A percentile compares a stretch with the other conserved stretches of the same genome.
phyloP scores from a whole-genome alignment of 73 alveolate species.

The Breviolum minutum region DNA sequence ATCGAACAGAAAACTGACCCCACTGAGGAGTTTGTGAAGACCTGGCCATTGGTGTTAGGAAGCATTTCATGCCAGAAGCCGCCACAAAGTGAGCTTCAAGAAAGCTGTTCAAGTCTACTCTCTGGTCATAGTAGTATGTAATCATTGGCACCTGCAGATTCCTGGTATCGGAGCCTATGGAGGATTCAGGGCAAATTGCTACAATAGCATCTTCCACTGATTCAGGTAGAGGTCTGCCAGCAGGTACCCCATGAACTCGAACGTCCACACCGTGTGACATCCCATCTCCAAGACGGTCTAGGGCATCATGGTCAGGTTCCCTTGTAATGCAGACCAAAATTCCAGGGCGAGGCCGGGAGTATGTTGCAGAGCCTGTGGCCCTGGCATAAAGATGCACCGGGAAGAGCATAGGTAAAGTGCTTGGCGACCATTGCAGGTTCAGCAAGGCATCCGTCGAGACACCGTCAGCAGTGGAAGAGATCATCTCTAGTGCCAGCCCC shows the following conservation, averaged over 20 bases:
- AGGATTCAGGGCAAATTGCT: constrained; percentile 79
- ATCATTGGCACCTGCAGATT: constrained; percentile 52
- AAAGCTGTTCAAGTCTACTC: constrained; percentile 41
- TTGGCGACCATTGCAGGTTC: constrained; percentile 65
- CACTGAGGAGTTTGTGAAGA: constrained; percentile 80
- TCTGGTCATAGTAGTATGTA: constrained; percentile 68
- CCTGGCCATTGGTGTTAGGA: constrained; percentile 47
- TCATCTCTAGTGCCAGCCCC: constrained; percentile 73
- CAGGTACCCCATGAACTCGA: constrained; percentile 84
- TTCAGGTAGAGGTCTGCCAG: constrained; percentile 74
- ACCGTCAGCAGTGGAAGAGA: constrained; percentile 48
- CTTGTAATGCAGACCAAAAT: constrained; percentile 45
- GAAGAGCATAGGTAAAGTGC: constrained; percentile 11
- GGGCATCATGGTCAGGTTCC: constrained; percentile 70
- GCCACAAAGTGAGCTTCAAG: constrained; percentile 57
- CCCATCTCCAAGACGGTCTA: constrained; percentile 71
- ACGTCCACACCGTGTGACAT: constrained; percentile 72
- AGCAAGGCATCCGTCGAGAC: constrained; percentile 52
- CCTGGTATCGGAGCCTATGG: constrained; percentile 63
- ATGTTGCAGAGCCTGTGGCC: constrained; percentile 1
- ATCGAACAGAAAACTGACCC: constrained; percentile 55
- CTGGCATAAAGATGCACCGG: constrained; percentile 78
- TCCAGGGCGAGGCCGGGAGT: constrained; percentile 81
- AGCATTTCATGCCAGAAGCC: constrained; percentile 23
- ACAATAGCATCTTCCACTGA: constrained; percentile 54